Conservation (phyloP, 2,329 filamentous ascomycete genomes). For the Colletotrichum australisinense region DNA sequence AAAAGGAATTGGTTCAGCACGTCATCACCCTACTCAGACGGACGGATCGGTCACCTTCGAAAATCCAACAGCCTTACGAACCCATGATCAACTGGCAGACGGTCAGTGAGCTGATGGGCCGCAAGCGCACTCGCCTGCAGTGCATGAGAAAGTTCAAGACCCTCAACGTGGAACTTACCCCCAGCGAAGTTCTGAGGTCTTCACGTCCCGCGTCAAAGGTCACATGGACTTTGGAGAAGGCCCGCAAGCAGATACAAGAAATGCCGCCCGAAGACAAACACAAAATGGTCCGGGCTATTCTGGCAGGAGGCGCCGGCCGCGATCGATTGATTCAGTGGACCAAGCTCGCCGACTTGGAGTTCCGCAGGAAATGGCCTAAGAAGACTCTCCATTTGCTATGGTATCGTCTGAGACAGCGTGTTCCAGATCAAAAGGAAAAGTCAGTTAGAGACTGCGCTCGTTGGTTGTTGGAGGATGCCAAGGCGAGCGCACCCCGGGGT, state of each 20-base stretch:
- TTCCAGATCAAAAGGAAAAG: slow-evolving; percentile 46
- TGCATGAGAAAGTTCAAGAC: slow-evolving; percentile 75
- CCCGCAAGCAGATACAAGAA: slow-evolving; percentile 52
- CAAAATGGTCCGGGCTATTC: slow-evolving; percentile 55
- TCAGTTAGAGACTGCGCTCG: slow-evolving; percentile 49
- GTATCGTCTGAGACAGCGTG: slow-evolving; percentile 49
- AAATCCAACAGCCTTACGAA: slow-evolving; percentile 46
- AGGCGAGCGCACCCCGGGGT: slow-evolving; percentile 36
- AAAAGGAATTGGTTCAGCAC: slow-evolving; percentile 60
- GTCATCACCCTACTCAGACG: slow-evolving; percentile 64
- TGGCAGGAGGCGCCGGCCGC: slow-evolving; percentile 49
- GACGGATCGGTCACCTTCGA: slow-evolving; percentile 54
- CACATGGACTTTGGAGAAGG: slow-evolving; percentile 56
- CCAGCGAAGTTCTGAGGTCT: slow-evolving; percentile 47
- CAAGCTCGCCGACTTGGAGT: slow-evolving; percentile 53
- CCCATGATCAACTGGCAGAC: slow-evolving; percentile 72
- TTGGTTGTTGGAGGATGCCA: slow-evolving; percentile 46
- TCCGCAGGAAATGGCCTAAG: slow-evolving; percentile 52
- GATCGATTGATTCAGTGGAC: slow-evolving; percentile 64
- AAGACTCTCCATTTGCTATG: slow-evolving; percentile 52
- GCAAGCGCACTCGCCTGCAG: slow-evolving; percentile 73
- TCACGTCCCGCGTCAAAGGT: slow-evolving; percentile 46
- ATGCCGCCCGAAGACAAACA: slow-evolving; percentile 59
- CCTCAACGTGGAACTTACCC: slow-evolving; percentile 49
- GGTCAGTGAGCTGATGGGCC: slow-evolving; percentile 71